phyloP scores from a whole-genome alignment of 1,139 yeast species.

The Lodderomyces beijingensis region DNA sequence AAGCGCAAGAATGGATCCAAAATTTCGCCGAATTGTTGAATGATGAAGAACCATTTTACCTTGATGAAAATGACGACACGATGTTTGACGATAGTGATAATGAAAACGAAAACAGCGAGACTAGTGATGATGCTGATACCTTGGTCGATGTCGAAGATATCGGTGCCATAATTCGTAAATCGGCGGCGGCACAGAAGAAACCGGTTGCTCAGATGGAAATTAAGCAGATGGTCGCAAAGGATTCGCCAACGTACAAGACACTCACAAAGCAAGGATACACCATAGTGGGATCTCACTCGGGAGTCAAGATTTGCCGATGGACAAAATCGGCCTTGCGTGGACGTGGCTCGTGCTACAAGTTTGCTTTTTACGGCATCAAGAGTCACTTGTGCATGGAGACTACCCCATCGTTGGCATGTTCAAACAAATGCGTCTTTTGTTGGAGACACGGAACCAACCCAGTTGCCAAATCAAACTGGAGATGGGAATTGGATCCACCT shows the following conservation, averaged over 20 bases:
- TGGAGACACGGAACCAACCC: slow-evolving; percentile 99
- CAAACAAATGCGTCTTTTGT: slow-evolving; percentile 93
- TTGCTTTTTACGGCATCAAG: slow-evolving; percentile 84
- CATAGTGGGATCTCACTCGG: slow-evolving; percentile 90
- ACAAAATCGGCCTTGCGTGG: slow-evolving; percentile 92
- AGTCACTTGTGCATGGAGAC: slow-evolving; percentile 96
- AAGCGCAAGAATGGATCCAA: slow-evolving; percentile 63
- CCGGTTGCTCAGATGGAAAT: slow-evolving; percentile 35
- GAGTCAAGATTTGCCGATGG: slow-evolving; percentile 95
- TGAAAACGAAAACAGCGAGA: slow-evolving; percentile 24
- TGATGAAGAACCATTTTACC: slow-evolving; percentile 64
- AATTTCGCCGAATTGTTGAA: slow-evolving; percentile 54
- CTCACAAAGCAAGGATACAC: slow-evolving; percentile 92
- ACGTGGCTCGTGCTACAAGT: slow-evolving; percentile 90
- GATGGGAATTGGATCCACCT: slow-evolving; percentile 94
- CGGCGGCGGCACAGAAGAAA: slow-evolving; percentile 13
- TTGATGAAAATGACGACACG: slow-evolving; percentile 33
- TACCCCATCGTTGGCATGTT: slow-evolving; percentile 89
- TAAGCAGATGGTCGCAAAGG: slow-evolving; percentile 86
- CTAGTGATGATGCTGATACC: slow-evolving; percentile 41
- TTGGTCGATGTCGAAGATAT: slow-evolving; percentile 84
- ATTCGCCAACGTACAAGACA: slow-evolving; percentile 85
- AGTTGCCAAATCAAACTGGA: slow-evolving; percentile 86
- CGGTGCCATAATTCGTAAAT: slow-evolving; percentile 54
- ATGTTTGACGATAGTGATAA: slow-evolving; percentile 34